Evolutionary conservation across 768 basidiomycete genomes (phyloP).

Genomic region (Pulveroboletus sp.): DNA sequence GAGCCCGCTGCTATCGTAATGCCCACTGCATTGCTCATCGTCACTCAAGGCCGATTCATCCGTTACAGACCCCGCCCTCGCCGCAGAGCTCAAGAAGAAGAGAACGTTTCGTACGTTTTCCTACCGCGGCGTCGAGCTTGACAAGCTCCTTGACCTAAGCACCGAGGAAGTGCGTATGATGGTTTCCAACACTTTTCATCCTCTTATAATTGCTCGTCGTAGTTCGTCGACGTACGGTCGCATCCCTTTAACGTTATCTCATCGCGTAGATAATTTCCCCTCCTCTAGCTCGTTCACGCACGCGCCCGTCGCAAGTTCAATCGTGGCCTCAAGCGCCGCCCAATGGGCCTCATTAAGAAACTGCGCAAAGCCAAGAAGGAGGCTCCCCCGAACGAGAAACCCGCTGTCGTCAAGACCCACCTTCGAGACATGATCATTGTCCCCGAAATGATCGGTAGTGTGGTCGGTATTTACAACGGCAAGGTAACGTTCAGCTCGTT

Average conservation of each 20-base stretch:
- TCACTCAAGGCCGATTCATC: conserved; percentile 66
- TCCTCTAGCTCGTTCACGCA: conserved; percentile 88
- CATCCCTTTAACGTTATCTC: conserved; percentile 8
- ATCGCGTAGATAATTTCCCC: background rate
- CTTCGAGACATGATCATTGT: conserved; percentile 99
- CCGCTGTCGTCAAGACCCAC: conserved; percentile 98
- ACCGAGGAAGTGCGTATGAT: conserved; percentile 80
- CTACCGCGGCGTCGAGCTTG: conserved; percentile 97
- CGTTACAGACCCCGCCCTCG: conserved; percentile 88
- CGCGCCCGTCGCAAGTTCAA: conserved; percentile 99
- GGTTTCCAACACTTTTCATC: background rate
- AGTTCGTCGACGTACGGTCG: conserved; percentile 77
- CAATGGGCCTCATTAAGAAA: conserved; percentile 99
- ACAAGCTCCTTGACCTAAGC: conserved; percentile 93
- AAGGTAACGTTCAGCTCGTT: conserved; percentile 53
- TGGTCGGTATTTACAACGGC: conserved; percentile 98
- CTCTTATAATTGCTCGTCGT: conserved; percentile 1
- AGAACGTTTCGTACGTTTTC: conserved; percentile 98
- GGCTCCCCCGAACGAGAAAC: conserved; percentile 98
- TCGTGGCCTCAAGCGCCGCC: conserved; percentile 97
- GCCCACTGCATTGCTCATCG: background rate
- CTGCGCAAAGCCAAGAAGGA: conserved; percentile 99
- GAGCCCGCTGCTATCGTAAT: background rate
- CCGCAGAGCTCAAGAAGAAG: conserved; percentile 98
- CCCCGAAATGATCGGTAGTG: conserved; percentile 99